Evolutionary conservation across 1,284 basidiomycete genomes (phyloP).

Genomic region (Cerrena zonata): DNA sequence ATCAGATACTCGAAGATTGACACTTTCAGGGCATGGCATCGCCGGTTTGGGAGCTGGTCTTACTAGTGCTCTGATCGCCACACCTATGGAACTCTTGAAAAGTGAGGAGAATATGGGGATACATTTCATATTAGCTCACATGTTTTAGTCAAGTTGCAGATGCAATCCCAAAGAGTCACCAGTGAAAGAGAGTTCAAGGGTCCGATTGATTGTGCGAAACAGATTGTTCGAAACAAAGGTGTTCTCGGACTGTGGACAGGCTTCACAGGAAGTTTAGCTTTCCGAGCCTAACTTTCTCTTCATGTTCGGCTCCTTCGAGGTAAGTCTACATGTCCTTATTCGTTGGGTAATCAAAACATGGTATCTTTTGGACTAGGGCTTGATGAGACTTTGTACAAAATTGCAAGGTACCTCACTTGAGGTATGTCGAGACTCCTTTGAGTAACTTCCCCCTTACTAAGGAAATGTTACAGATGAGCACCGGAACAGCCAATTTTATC

Average conservation of each 20-base stretch:
- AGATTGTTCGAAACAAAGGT: slow-evolving; percentile 53
- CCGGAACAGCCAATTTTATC: slow-evolving; percentile 61
- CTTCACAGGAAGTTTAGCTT: slow-evolving; percentile 56
- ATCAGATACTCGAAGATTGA: slow-evolving; percentile 42
- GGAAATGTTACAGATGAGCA: slow-evolving; percentile 63
- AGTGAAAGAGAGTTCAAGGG: slow-evolving; percentile 59
- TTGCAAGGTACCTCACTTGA: slow-evolving; percentile 51
- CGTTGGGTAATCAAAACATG: not conserved
- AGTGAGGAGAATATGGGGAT: slow-evolving; percentile 31
- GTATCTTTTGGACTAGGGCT: slow-evolving; percentile 33
- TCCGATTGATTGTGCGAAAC: slow-evolving; percentile 54
- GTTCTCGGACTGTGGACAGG: slow-evolving; percentile 59
- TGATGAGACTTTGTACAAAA: slow-evolving; percentile 53
- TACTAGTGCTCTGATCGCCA: slow-evolving; percentile 66
- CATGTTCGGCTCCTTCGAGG: slow-evolving; percentile 66
- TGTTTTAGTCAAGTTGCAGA: slow-evolving; percentile 64
- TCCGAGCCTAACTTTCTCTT: slow-evolving; percentile 62
- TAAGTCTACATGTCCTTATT: slow-evolving; percentile 16
- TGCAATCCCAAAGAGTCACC: slow-evolving; percentile 57
- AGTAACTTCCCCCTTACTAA: too few species aligned
- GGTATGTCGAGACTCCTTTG: too few species aligned
- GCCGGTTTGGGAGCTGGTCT: slow-evolving; percentile 73
- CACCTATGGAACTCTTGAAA: slow-evolving; percentile 71
- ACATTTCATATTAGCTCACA: slow-evolving; percentile 5
- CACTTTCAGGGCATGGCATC: slow-evolving; percentile 55